Evolutionary conservation across 352 stramenopile species (phyloP).

Genomic region (Pythium insidiosum): DNA sequence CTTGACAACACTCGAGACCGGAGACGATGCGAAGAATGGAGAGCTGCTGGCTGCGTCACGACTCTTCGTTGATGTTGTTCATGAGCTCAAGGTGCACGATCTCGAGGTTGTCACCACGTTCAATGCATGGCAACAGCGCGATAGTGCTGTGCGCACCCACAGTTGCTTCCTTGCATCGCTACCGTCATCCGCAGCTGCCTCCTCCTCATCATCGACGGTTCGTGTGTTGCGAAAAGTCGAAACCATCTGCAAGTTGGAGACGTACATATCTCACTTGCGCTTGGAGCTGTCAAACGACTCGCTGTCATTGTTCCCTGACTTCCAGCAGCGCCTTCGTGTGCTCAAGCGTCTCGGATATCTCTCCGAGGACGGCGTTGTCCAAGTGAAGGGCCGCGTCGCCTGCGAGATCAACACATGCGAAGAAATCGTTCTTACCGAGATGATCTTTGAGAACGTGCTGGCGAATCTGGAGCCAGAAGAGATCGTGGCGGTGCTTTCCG

Average conservation of each 20-base stretch:
- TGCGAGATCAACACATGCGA: slow-evolving; percentile 99
- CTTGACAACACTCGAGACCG: slow-evolving; percentile 72
- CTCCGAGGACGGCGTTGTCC: slow-evolving; percentile 80
- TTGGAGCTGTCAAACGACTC: slow-evolving; percentile 80
- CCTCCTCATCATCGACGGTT: slow-evolving; percentile 9
- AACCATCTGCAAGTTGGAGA: slow-evolving; percentile 63
- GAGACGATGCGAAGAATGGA: no score
- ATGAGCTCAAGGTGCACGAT: slow-evolving; percentile 74
- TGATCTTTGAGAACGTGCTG: slow-evolving; percentile 98
- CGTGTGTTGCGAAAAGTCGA: slow-evolving; percentile 65
- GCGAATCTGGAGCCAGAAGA: slow-evolving; percentile 95
- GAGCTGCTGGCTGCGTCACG: no score
- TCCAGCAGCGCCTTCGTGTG: slow-evolving; percentile 91
- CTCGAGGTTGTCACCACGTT: slow-evolving; percentile 68
- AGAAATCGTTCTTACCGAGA: slow-evolving; percentile 97
- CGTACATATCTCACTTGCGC: slow-evolving; percentile 51
- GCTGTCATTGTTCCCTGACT: slow-evolving; percentile 96
- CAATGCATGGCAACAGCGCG: slow-evolving; percentile 47
- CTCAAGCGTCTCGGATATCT: slow-evolving; percentile 94
- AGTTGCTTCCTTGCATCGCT: no score
- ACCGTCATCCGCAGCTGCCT: no score
- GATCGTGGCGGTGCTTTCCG: slow-evolving; percentile 94
- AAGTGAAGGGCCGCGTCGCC: slow-evolving; percentile 95
- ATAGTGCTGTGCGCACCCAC: slow-evolving; percentile 39
- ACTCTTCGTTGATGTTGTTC: slow-evolving; percentile 62